Base-by-base conservation (phyloP, 768 basidiomycete genomes). In the Cystoderma amianthinum region DNA sequence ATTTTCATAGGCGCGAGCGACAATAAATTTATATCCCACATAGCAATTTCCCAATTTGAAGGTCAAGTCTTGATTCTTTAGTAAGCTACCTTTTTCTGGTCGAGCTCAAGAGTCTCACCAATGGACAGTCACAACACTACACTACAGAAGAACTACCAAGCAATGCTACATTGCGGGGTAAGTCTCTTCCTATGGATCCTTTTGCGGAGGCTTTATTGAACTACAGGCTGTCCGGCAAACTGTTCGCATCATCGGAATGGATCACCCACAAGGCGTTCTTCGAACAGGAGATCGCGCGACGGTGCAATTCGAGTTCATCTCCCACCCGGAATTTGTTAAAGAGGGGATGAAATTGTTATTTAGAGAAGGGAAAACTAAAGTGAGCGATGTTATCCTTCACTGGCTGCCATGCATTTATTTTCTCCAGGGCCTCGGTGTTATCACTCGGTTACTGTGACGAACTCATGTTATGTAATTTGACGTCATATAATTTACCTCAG, bases 351-450 rank as follows among this genome's bases (percentile, higher is more conserved):
- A 93, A 62, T 69, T 95, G 17, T 63, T 99, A 10, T 93, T 98
- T 59, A 72, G 95, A 30, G 96, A 98, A 62, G 95, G 94, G 3
- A 92, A 91, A 68, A 96, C 93, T 1, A 97, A 96, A 72, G 92
- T 82, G 38, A 23, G n/a, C n/a, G n/a, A n/a, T n/a, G n/a, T n/a
- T n/a, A n/a, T n/a, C n/a, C n/a, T n/a, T n/a, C n/a, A n/a, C n/a
- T n/a, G n/a, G n/a, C n/a, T n/a, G n/a, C n/a, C n/a, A 16, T 36
- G 34, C 36, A 28, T 38, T 43, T 34, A 19, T 41, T 52, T 23
- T 35, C 18, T 40, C 3, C 38, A 89, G 85, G 85, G 85, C 12
- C 72, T 89, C 43, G 85, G 85, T 7, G 82, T 87, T 10, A 76
- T 89, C 51, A 88, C 85, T 1, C 71, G 69, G 44, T 53, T 88